Evolutionary conservation across 306 rosid genomes (phyloP).

Genomic region (Prunus salicina): DNA sequence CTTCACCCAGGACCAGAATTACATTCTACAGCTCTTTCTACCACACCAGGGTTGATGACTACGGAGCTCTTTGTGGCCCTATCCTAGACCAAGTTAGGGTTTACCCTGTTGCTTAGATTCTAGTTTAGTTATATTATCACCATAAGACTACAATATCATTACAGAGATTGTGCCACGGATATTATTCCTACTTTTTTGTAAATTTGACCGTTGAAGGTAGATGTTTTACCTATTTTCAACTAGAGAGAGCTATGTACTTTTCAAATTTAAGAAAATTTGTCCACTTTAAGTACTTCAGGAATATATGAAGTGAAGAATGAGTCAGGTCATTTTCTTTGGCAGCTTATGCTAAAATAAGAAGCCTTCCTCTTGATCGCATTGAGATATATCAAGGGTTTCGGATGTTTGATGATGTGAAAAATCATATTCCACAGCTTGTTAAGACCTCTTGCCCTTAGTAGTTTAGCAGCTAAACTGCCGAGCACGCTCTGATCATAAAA

Average conservation of each 20-base stretch:
- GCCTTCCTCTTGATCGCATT: too few relatives aligned
- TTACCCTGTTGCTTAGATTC: constrained; percentile 36
- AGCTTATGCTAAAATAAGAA: too few relatives aligned
- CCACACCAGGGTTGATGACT: constrained; percentile 76
- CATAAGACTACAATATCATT: neutral
- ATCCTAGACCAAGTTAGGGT: constrained; percentile 73
- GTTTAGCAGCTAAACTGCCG: neutral
- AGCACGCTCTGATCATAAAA: neutral
- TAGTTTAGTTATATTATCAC: neutral
- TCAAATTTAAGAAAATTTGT: neutral
- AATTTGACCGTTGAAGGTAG: constrained; percentile 28
- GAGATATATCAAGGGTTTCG: too few relatives aligned
- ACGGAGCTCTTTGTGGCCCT: constrained; percentile 91
- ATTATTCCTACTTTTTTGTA: constrained; percentile 26
- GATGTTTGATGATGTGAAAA: neutral
- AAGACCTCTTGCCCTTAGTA: neutral
- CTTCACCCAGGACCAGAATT: constrained; percentile 61
- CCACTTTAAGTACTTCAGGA: too few relatives aligned
- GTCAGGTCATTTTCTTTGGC: too few relatives aligned
- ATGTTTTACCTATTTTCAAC: neutral
- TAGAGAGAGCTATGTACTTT: neutral
- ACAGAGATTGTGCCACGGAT: constrained; percentile 28
- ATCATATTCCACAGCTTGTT: neutral
- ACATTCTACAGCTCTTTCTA: constrained; percentile 90
- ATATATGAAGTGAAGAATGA: neutral